These are phyloP conservation scores for Arachis stenosperma DNA, from an alignment of 306 rosid genomes.

Conservation along the genomic window DNA sequence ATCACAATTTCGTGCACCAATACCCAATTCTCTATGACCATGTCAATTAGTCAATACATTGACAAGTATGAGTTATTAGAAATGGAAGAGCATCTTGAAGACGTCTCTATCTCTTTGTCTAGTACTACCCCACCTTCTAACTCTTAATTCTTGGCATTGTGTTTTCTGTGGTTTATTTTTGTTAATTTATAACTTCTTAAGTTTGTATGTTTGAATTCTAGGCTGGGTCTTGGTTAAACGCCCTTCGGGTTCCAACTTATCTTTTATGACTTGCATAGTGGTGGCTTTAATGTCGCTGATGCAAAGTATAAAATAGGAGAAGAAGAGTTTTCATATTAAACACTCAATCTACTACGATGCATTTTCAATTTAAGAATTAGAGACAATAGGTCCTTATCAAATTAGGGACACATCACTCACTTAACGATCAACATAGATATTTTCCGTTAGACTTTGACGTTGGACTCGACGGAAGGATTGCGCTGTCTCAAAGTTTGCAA, in stretches of 20 bases:
- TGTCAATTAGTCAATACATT: no score
- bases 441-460: no score
- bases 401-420: no score
- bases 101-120: constrained; percentile 61
- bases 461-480: no score
- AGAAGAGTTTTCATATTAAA: no score
- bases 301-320: constrained; percentile 53
- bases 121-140: constrained; percentile 46
- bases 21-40: no score
- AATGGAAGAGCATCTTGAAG: constrained; percentile 79
- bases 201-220: constrained; percentile 24
- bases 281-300: constrained; percentile 74
- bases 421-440: no score
- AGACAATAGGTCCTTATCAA: no score
- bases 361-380: no score
- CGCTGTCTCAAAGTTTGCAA: no score
- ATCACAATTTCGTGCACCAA: no score
- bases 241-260: constrained; percentile 67
- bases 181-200: constrained; percentile 27
- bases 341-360: no score
- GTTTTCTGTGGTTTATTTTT: background rate
- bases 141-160: constrained; percentile 33
- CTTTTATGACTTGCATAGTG: constrained; percentile 77
- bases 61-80: constrained; percentile 45
- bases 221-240: constrained; percentile 74